Conservation (phyloP, 106 monocot genomes). For the Acanthochlamys bracteata region DNA sequence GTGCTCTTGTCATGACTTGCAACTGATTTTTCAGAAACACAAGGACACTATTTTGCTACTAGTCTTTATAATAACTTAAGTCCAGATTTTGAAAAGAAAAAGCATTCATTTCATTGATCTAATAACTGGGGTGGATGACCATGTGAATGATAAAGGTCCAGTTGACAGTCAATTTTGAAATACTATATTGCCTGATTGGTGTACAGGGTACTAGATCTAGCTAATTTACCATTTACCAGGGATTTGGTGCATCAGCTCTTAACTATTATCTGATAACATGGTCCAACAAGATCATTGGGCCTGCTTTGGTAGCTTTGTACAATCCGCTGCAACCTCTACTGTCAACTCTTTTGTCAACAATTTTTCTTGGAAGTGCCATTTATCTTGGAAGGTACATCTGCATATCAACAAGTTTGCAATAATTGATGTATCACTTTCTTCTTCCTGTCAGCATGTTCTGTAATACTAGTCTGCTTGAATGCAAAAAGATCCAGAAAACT, state of each 20-base stretch:
- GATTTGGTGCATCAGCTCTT: conserved; percentile 69
- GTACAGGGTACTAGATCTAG: conserved; percentile 1
- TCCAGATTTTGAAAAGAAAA: no score
- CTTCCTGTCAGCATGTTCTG: not conserved
- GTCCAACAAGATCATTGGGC: conserved; percentile 87
- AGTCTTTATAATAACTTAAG: no score
- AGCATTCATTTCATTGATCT: no score
- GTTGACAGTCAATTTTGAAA: no score
- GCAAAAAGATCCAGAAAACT: no score
- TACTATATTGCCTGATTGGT: no score
- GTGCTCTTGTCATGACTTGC: no score
- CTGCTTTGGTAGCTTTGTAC: conserved; percentile 73
- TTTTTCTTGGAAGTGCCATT: conserved; percentile 76
- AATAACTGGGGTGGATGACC: no score
- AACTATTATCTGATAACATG: conserved; percentile 83
- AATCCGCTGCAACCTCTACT: conserved; percentile 77
- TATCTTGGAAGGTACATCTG: conserved; percentile 73
- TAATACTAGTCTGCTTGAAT: no score
- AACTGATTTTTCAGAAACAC: no score
- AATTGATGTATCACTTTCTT: not conserved
- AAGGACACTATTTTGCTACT: no score
- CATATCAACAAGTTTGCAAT: not conserved
- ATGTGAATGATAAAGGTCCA: no score
- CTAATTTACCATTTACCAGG: conserved; percentile 24
- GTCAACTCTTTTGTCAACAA: conserved; percentile 57